Conservation (phyloP, 495 filamentous ascomycete genomes). For the Tuber magnatum region DNA sequence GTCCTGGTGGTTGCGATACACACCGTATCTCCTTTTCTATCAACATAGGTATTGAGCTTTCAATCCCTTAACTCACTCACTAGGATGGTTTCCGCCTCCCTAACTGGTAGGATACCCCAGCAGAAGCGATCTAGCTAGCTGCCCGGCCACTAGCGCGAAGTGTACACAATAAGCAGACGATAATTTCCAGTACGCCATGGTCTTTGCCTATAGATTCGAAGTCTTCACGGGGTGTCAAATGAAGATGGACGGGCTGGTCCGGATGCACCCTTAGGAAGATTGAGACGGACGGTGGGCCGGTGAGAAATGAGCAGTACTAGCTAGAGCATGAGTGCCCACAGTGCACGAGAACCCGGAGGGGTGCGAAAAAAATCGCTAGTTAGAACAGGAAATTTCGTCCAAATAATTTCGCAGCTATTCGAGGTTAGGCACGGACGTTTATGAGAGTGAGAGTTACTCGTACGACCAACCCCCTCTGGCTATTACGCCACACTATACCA, state of each 20-base stretch:
- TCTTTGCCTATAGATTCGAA: not conserved
- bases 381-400: no score
- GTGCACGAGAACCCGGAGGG: not conserved
- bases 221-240: not conserved
- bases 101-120: not conserved
- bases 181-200: not conserved
- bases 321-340: not conserved
- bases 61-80: not conserved
- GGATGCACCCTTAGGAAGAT: not conserved
- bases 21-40: not conserved
- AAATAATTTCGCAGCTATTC: no score
- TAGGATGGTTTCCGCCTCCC: not conserved
- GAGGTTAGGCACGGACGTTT: no score
- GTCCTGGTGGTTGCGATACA: not conserved
- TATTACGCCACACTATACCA: no score
- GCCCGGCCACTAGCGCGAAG: not conserved
- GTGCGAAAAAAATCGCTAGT: no score
- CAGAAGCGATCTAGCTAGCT: not conserved
- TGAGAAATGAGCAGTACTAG: not conserved
- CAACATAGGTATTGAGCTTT: not conserved
- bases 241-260: not conserved
- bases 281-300: not conserved
- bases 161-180: not conserved
- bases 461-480: no score
- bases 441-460: no score